A percentile compares a stretch with the other conserved stretches of the same genome.
Conservation (phyloP, 1,139 yeast species). For the Yamadazyma diospyri region DNA sequence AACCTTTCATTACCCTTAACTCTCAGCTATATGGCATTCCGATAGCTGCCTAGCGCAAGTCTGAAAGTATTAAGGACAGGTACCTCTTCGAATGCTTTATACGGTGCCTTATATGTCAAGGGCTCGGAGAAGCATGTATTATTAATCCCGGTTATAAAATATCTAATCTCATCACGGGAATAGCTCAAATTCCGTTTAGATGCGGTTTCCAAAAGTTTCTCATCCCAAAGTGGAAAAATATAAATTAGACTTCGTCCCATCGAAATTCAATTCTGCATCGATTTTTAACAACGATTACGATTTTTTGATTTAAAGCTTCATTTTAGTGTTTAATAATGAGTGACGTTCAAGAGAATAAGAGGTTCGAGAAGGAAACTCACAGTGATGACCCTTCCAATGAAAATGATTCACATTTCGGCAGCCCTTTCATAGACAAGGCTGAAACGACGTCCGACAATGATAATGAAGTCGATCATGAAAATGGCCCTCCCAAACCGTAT, state of each 20-base stretch:
- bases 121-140: too few species aligned
- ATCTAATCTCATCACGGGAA: neutral
- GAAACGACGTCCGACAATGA: neutral
- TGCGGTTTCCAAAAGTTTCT: neutral
- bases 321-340: neutral
- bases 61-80: too few species aligned
- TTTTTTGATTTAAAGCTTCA: neutral
- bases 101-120: too few species aligned
- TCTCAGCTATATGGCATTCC: too few species aligned
- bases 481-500: constrained; percentile 6
- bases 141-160: constrained; percentile 1
- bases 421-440: neutral
- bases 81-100: too few species aligned
- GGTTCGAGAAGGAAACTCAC: neutral
- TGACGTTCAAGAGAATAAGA: neutral
- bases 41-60: too few species aligned
- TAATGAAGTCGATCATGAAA: too few species aligned
- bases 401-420: neutral
- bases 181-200: neutral
- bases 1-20: too few species aligned
- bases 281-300: neutral
- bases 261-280: neutral
- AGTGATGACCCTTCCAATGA: neutral
- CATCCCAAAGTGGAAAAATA: constrained; percentile 4
- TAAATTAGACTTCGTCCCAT: constrained; percentile 1